Conservation (phyloP, 2,329 filamentous ascomycete species). For the Arthroderma sp. region DNA sequence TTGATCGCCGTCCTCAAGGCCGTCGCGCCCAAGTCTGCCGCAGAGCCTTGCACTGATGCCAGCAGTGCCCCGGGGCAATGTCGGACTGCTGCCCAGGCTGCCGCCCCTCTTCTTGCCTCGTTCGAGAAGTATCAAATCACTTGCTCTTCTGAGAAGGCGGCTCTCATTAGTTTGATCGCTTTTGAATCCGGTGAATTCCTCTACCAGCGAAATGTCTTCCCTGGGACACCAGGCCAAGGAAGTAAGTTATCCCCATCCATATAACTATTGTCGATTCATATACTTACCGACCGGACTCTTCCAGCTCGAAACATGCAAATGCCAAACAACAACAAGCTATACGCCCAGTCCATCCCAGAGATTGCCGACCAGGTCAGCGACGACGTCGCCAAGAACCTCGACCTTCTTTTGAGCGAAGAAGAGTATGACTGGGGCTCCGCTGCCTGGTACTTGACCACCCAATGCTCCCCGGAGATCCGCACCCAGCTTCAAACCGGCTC, state of each 20-base stretch:
- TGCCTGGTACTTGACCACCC: slow-evolving; percentile 47
- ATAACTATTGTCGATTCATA: not conserved
- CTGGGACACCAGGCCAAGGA: slow-evolving; percentile 40
- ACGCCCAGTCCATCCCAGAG: slow-evolving; percentile 37
- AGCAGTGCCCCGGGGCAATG: slow-evolving; percentile 44
- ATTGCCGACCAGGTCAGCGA: slow-evolving; percentile 26
- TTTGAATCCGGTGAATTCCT: slow-evolving; percentile 58
- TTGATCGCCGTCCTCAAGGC: slow-evolving; percentile 6
- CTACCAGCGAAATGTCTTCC: slow-evolving; percentile 56
- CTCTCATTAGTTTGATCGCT: slow-evolving; percentile 55
- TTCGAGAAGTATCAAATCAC: slow-evolving; percentile 47
- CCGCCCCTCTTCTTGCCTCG: slow-evolving; percentile 41
- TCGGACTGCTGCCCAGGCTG: slow-evolving; percentile 50
- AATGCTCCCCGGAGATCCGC: slow-evolving; percentile 38
- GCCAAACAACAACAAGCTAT: slow-evolving; percentile 41
- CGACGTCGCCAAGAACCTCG: slow-evolving; percentile 33
- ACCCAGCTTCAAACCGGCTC: slow-evolving; percentile 34
- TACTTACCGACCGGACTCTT: not conserved
- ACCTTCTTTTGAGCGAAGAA: slow-evolving; percentile 36
- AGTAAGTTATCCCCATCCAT: slow-evolving; percentile 6
- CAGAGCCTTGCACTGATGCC: slow-evolving; percentile 34
- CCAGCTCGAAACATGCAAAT: slow-evolving; percentile 51
- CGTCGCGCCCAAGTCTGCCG: slow-evolving; percentile 45
- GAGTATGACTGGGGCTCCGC: slow-evolving; percentile 45
- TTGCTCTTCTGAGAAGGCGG: slow-evolving; percentile 49